Percentiles rank a stretch among this genome's conserved stretches.
Conservation (phyloP, 176 grass and related monocot species). For the Cenchrus fungigraminus region DNA sequence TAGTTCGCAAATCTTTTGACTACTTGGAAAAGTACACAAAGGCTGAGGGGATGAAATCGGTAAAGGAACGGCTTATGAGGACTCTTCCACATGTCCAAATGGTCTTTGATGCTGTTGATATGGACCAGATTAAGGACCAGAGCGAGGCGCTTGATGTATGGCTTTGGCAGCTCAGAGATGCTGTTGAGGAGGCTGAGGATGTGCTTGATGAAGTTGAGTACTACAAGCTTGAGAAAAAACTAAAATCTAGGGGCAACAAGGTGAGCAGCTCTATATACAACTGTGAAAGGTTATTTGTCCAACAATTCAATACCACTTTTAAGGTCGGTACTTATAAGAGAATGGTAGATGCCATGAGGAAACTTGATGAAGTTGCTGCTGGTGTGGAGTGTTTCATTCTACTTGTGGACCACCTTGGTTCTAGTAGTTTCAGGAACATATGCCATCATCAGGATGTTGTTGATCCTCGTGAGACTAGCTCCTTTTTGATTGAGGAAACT, state of each 20-base stretch:
- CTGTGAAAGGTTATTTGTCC: not conserved
- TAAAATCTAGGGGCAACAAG: conserved; percentile 3
- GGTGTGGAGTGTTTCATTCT: not conserved
- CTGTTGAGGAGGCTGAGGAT: conserved; percentile 43
- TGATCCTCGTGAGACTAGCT: too few relatives aligned
- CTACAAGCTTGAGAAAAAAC: conserved; percentile 37
- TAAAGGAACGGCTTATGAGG: conserved; percentile 10
- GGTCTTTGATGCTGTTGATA: conserved; percentile 6
- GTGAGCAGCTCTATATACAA: not conserved
- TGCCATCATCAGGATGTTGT: too few relatives aligned
- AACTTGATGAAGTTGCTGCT: not conserved
- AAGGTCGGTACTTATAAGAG: not conserved
- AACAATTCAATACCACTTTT: not conserved
- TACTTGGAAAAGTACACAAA: conserved; percentile 29
- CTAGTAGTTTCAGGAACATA: too few relatives aligned
- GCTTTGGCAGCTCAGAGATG: conserved; percentile 43
- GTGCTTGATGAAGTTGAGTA: conserved; percentile 45
- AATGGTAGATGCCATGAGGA: not conserved
- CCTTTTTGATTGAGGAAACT: too few relatives aligned
- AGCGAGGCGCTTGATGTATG: conserved; percentile 28
- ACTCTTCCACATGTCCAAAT: not conserved
- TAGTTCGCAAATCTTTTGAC: conserved; percentile 26
- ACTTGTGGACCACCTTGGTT: not conserved
- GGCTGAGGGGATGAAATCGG: not conserved
- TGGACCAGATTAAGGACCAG: conserved; percentile 9